Base-by-base conservation (phyloP, 1,284 basidiomycete species). In the Cystobasidium sp. region DNA sequence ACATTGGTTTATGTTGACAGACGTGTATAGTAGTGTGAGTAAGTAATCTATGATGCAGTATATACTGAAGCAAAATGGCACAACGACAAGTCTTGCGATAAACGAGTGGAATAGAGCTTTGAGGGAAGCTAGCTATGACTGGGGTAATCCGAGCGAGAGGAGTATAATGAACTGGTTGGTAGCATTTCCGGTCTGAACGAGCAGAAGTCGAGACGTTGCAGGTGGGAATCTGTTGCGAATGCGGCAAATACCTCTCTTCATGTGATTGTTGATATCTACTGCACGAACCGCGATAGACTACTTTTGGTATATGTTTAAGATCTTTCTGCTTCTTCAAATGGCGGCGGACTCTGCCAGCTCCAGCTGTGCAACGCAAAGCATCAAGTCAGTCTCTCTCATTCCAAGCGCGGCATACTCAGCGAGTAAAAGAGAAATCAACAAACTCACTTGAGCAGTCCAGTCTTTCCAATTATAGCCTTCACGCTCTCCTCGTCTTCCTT, bases 401-500 rank as follows among this genome's bases (percentile, higher is more conserved):
- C n/a, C n/a, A n/a, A n/a, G n/a, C n/a, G n/a, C n/a, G n/a, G n/a
- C n/a, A n/a, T n/a, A n/a, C n/a, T n/a, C n/a, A n/a, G n/a, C n/a
- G n/a, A n/a, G n/a, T n/a, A n/a, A n/a, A n/a, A n/a, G n/a, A n/a
- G n/a, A n/a, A n/a, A 24, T 44, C 41, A 24, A 16, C 9, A 6
- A n/a, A 52, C 68, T 62, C 22, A 70, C 68, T 70, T 53, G 20
- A 61, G 49, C 8, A 49, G 62, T 18, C 68, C 68, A 18, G 68
- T 68, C 64, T 70, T 53, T 58, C 73, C 62, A 59, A 78, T 74
- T 53, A 76, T 72, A 16, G 75, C 75, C 6, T 62, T 75, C 12
- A 76, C 75, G 18, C 58, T 43, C 58, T 65, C 68, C 68, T 79
- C 78, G 47, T 75, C 52, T 55, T 75, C 64, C n/a, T 61, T n/a